phyloP scores from a whole-genome alignment of 441 rosid genomes.

The Corymbia calophylla region DNA sequence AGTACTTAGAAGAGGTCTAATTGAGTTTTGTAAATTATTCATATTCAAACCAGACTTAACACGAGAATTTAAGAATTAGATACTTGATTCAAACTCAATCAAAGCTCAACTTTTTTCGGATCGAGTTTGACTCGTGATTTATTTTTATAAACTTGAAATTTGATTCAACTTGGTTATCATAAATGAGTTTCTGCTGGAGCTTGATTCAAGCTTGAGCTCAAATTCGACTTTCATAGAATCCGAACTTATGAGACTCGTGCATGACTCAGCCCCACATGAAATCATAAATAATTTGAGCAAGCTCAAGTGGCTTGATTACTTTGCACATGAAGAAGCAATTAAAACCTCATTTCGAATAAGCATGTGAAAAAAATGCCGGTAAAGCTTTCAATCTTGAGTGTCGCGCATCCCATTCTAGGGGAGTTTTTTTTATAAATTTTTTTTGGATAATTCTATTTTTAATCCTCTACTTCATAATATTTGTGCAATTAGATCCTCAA shows the following conservation, averaged over 20 bases:
- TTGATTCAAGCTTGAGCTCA: neutral
- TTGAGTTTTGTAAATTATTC: neutral
- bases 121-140: too few relatives aligned
- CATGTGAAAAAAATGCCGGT: neutral
- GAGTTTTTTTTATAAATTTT: too few relatives aligned
- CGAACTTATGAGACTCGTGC: rapidly evolving
- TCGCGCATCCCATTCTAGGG: neutral
- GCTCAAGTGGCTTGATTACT: neutral
- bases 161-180: neutral
- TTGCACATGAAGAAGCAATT: neutral
- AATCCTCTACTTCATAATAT: too few relatives aligned
- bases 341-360: neutral
- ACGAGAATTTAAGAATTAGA: neutral
- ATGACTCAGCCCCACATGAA: neutral
- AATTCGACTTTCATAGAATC: too few relatives aligned
- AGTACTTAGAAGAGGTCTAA: neutral
- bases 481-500: neutral
- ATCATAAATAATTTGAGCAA: neutral
- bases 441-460: neutral
- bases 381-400: neutral
- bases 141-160: too few relatives aligned
- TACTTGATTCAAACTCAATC: neutral
- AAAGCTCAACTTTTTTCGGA: neutral
- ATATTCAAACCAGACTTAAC: neutral
- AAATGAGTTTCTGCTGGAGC: neutral